Conservation (phyloP, 2,329 filamentous ascomycete species). For the Fusarium pininemorale region DNA sequence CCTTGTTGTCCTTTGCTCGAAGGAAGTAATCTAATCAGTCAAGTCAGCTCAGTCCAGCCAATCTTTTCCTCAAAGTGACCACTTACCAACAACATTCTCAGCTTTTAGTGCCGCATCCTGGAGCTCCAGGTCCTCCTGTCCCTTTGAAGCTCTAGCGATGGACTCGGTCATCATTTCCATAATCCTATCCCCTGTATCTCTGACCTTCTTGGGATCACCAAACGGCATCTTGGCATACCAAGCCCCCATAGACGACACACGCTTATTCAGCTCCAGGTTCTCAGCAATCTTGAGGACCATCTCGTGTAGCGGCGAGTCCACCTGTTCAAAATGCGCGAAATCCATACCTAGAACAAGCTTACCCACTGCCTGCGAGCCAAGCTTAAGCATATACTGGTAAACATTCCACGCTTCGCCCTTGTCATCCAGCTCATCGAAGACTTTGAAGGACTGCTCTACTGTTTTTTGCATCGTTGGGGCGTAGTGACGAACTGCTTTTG, state of each 20-base stretch:
- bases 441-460: conserved; percentile 58
- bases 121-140: conserved; percentile 50
- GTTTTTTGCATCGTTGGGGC: conserved; percentile 66
- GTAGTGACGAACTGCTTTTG: conserved; percentile 69
- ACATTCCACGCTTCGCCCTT: conserved; percentile 58
- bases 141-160: conserved; percentile 49
- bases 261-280: conserved; percentile 65
- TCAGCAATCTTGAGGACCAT: conserved; percentile 62
- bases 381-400: conserved; percentile 60
- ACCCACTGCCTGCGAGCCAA: conserved; percentile 56
- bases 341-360: conserved; percentile 57
- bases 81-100: conserved; percentile 46
- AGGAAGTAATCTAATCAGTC: conserved; percentile 56
- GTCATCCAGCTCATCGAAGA: conserved; percentile 62
- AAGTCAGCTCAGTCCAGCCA: too few species aligned
- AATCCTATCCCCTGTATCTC: conserved; percentile 46
- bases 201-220: conserved; percentile 60
- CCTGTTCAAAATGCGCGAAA: conserved; percentile 53
- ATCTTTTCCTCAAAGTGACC: too few species aligned
- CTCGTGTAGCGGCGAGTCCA: conserved; percentile 58
- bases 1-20: conserved; percentile 63
- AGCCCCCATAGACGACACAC: conserved; percentile 60
- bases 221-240: conserved; percentile 68
- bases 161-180: conserved; percentile 50
- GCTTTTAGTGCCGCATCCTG: conserved; percentile 61